A percentile compares a stretch with the other conserved stretches of the same genome.
These are phyloP conservation scores for Fusarium oligoseptatum DNA, from an alignment of 2,329 filamentous ascomycete species.

Conservation along the genomic window DNA sequence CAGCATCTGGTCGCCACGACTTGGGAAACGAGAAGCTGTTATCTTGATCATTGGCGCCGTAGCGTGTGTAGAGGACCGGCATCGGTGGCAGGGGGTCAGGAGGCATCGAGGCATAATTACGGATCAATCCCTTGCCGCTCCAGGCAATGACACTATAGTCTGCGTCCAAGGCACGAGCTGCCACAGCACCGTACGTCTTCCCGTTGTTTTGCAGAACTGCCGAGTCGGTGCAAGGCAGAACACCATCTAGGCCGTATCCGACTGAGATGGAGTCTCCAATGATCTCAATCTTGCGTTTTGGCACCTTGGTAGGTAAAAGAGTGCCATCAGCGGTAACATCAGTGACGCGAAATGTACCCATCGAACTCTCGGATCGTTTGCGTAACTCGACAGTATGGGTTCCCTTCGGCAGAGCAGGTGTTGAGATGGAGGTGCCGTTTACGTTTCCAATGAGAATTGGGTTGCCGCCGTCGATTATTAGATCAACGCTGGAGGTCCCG, in stretches of 20 bases:
- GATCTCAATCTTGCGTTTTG: constrained; percentile 56
- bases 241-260: constrained; percentile 59
- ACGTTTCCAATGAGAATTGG: constrained; percentile 28
- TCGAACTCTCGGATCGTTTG: constrained; percentile 28
- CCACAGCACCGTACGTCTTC: constrained; percentile 58
- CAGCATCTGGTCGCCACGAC: constrained; percentile 48
- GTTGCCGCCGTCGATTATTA: constrained; percentile 27
- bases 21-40: constrained; percentile 54
- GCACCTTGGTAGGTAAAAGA: constrained; percentile 38
- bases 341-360: constrained; percentile 19
- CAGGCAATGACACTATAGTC: constrained; percentile 60
- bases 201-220: constrained; percentile 56
- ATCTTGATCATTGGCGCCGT: constrained; percentile 56
- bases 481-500: constrained; percentile 26
- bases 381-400: constrained; percentile 35
- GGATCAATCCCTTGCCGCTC: constrained; percentile 58
- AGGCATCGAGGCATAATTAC: constrained; percentile 53
- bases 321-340: constrained; percentile 22
- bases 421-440: constrained; percentile 16
- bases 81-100: constrained; percentile 52
- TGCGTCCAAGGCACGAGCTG: constrained; percentile 55
- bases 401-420: constrained; percentile 9
- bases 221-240: constrained; percentile 55
- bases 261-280: constrained; percentile 61
- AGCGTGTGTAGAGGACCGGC: constrained; percentile 58